Evolutionary conservation across 495 filamentous ascomycete species (phyloP), one percentile per base, ranked within the genome.

Genomic region (Neurospora sp.): DNA sequence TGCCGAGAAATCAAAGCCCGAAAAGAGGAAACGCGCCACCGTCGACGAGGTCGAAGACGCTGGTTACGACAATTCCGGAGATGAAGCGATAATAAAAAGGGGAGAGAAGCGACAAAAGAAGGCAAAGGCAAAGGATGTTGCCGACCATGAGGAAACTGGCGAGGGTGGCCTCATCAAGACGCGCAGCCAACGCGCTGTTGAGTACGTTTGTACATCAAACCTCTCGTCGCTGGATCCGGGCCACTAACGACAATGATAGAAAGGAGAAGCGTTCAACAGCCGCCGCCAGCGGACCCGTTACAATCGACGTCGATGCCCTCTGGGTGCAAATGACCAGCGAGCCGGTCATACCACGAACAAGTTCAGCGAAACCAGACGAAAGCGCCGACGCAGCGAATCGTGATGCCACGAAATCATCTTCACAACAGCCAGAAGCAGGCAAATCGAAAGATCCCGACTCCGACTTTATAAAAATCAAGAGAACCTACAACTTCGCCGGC

Each of bases 401-500:
- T 22, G 76, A 76, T 71, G 45, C 72, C 40, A 38, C 73, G 35
- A 78, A 74, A 40, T 41, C 70, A 10, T 74, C 76, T 38, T 41
- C 73, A 40, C 40, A 72, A 78, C 69, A 77, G 72, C 71, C 77
- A 73, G 75, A 78, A 71, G 42, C 72, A 70, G 69, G 77, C 48
- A 35, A 45, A 73, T 27, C 44, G 65, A 53, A 68, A 37, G 14
- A n/a, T 7, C 27, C 14, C 9, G 71, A 74, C 37, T 22, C 72
- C 37, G 74, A 90, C 17, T 88, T 88, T 83, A 88, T 98, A 74
- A 90, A 90, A 70, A 96, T 99, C 69, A 94, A 91, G 73, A 90
- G 92, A 39, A 94, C 91, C 6, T 97, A 97, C 82, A 91, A 91
- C 71, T 98, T 97, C 76, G 96, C 96, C 14, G 96, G 96, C 71